Evolutionary conservation across 139 green algal species (phyloP).

Genomic region (Parachlorella kessleri): DNA sequence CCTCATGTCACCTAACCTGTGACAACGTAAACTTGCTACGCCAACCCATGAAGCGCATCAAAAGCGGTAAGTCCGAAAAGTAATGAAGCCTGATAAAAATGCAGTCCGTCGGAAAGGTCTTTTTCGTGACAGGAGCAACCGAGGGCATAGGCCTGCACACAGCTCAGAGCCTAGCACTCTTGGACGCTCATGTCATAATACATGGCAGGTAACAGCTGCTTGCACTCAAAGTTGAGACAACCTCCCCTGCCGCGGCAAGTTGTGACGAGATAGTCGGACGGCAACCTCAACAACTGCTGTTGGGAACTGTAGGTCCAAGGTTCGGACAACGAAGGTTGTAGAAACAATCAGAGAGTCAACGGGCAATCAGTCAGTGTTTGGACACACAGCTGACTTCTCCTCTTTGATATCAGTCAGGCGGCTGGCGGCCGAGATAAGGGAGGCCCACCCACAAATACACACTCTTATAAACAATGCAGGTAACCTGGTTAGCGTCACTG

Average conservation of each 20-base stretch:
- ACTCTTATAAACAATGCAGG: slow-evolving; percentile 72
- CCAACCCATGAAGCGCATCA: not conserved
- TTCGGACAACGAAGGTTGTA: not conserved
- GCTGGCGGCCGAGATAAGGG: slow-evolving; percentile 45
- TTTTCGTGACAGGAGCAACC: slow-evolving; percentile 47
- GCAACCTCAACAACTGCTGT: not conserved
- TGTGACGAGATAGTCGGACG: too few relatives aligned
- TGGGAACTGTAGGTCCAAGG: not conserved
- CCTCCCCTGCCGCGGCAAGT: too few relatives aligned
- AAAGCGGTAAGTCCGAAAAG: not conserved
- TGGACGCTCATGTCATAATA: slow-evolving; percentile 59
- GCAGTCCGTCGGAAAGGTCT: slow-evolving; percentile 35
- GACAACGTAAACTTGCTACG: not conserved
- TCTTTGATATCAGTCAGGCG: slow-evolving; percentile 31
- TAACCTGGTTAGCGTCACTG: not conserved
- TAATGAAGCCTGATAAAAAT: not conserved
- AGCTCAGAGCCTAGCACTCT: slow-evolving; percentile 39
- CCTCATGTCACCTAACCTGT: too few relatives aligned
- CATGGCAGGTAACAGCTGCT: slow-evolving; percentile 68
- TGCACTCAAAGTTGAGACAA: too few relatives aligned
- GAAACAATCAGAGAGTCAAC: not conserved
- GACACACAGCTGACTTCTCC: slow-evolving; percentile 46
- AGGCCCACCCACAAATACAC: slow-evolving; percentile 10
- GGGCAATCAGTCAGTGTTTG: not conserved
- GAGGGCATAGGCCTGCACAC: slow-evolving; percentile 79